Evolutionary conservation across 805 yeast genomes (phyloP).

Genomic region (Cyberlindnera nakhonratchasimensis): DNA sequence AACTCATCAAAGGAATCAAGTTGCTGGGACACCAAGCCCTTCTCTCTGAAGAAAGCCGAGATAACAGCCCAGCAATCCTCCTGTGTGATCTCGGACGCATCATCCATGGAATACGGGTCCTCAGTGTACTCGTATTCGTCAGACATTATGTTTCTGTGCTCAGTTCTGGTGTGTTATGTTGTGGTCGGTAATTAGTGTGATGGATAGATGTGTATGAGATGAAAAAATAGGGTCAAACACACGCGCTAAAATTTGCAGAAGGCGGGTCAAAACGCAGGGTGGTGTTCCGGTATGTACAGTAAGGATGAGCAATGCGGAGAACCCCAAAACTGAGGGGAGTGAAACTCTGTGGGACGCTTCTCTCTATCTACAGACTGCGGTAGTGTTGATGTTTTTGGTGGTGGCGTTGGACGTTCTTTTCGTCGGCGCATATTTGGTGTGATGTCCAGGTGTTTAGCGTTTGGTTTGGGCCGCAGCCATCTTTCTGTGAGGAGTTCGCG

Average conservation of each 20-base stretch:
- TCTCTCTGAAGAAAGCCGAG: slow-evolving; percentile 91
- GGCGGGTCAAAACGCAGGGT: background rate
- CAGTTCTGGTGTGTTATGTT: background rate
- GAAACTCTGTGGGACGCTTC: slow-evolving; percentile 8
- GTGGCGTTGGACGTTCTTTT: slow-evolving; percentile 5
- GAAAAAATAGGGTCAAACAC: no score
- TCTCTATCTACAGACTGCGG: background rate
- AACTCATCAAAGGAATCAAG: slow-evolving; percentile 97
- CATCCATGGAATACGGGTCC: slow-evolving; percentile 62
- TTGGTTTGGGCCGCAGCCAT: background rate
- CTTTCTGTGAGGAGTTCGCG: background rate
- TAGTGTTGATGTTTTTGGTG: background rate
- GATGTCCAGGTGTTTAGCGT: background rate
- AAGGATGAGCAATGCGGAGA: no score
- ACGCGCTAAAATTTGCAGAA: no score
- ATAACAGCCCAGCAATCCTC: slow-evolving; percentile 99
- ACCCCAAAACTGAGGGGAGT: no score
- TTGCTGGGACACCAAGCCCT: slow-evolving; percentile 97
- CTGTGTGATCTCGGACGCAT: slow-evolving; percentile 65
- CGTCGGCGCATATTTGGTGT: background rate
- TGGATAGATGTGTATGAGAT: background rate
- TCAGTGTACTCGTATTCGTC: slow-evolving; percentile 35
- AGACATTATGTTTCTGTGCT: slow-evolving; percentile 16
- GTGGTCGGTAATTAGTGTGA: background rate
- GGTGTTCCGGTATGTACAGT: no score